These are phyloP conservation scores for Spinellus fusiger DNA, from an alignment of 192 early-diverging fungal species.

Conservation along the genomic window DNA sequence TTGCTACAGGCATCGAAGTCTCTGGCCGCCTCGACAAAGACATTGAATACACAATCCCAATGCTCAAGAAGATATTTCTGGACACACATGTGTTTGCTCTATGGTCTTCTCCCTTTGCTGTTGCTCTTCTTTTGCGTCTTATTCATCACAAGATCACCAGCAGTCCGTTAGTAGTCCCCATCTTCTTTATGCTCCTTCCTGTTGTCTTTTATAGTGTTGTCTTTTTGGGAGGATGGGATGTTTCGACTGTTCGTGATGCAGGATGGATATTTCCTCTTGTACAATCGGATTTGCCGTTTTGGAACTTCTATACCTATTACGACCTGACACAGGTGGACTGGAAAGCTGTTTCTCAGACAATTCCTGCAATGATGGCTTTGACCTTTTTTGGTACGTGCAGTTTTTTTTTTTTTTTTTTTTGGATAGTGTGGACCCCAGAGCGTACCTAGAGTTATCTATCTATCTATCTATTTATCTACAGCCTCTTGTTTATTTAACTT, in stretches of 20 bases:
- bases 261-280: conserved; percentile 87
- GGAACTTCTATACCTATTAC: conserved; percentile 83
- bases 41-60: conserved; percentile 53
- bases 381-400: conserved; percentile 88
- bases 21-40: conserved; percentile 53
- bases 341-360: conserved; percentile 54
- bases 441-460: neutral
- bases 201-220: conserved; percentile 68
- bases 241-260: conserved; percentile 57
- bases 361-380: conserved; percentile 89
- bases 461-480: neutral
- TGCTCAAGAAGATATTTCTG: conserved; percentile 59
- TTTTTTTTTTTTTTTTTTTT: no score
- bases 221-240: conserved; percentile 48
- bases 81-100: conserved; percentile 59
- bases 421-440: neutral
- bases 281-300: conserved; percentile 70
- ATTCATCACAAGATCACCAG: conserved; percentile 56
- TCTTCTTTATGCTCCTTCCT: conserved; percentile 84
- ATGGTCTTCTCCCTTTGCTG: conserved; percentile 70
- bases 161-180: conserved; percentile 83
- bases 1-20: conserved; percentile 90
- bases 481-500: neutral
- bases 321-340: conserved; percentile 63
- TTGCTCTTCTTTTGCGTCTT: conserved; percentile 65